These are phyloP conservation scores for Bisporella sp. DNA, from an alignment of 2,329 filamentous ascomycete genomes.

Conservation along the genomic window DNA sequence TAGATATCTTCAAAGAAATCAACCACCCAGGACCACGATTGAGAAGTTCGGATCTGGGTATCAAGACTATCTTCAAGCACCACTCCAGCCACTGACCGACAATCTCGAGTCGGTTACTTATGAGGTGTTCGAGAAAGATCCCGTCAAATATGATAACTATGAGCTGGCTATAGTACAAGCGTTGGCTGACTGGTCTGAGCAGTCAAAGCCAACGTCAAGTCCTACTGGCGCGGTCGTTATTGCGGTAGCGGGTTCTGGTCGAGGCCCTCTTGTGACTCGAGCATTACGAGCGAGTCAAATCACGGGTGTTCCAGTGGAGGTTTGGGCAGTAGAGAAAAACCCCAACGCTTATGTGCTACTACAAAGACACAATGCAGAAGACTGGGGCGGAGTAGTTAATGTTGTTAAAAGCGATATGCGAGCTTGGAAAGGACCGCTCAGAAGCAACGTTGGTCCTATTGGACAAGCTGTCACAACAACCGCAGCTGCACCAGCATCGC, in stretches of 20 bases:
- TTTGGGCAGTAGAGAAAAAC: constrained; percentile 97
- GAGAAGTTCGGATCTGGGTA: constrained; percentile 68
- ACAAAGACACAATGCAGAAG: constrained; percentile 72
- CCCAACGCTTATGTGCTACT: constrained; percentile 94
- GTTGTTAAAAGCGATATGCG: constrained; percentile 97
- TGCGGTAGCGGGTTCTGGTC: constrained; percentile 86
- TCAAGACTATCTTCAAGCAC: constrained; percentile 94
- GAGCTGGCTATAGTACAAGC: constrained; percentile 78
- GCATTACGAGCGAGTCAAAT: constrained; percentile 72
- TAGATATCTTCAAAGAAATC: constrained; percentile 74
- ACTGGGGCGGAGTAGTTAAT: constrained; percentile 76
- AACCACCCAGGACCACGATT: constrained; percentile 57
- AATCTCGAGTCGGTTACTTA: constrained; percentile 97
- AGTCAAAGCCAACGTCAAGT: constrained; percentile 68
- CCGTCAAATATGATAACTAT: constrained; percentile 96
- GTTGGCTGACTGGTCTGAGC: constrained; percentile 67
- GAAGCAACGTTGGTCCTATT: constrained; percentile 24
- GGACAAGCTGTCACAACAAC: constrained; percentile 29
- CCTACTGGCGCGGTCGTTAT: constrained; percentile 68
- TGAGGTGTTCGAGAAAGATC: constrained; percentile 97
- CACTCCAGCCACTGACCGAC: constrained; percentile 88
- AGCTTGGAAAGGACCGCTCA: constrained; percentile 79
- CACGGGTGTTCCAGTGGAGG: constrained; percentile 70
- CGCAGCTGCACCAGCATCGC: constrained; percentile 31
- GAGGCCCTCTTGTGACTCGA: constrained; percentile 85